Conservation (phyloP, 768 basidiomycete species). For the Rhodotorula babjevae region DNA sequence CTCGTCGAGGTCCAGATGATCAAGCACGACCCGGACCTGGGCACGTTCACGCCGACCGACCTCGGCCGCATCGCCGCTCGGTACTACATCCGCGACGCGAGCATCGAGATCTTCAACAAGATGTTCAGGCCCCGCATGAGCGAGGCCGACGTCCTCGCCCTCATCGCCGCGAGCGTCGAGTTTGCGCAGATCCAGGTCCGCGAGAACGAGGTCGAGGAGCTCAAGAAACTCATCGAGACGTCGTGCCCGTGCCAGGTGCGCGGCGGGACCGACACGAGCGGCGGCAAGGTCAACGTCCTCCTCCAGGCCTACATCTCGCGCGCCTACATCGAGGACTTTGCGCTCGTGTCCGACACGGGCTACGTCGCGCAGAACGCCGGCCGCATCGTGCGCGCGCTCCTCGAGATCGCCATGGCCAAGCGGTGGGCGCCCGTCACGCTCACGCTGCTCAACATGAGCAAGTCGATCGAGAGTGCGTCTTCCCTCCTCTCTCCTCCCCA, state of each 20-base stretch:
- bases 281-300: conserved; percentile 89
- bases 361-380: conserved; percentile 93
- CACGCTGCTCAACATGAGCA: conserved; percentile 82
- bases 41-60: conserved; percentile 71
- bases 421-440: conserved; percentile 81
- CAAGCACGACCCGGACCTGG: conserved; percentile 59
- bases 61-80: conserved; percentile 93
- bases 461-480: conserved; percentile 48
- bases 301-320: conserved; percentile 84
- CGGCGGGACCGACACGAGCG: conserved; percentile 63
- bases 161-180: conserved; percentile 90
- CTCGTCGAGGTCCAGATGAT: conserved; percentile 77
- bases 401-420: conserved; percentile 87
- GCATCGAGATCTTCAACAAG: conserved; percentile 79
- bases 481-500: not conserved
- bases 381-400: conserved; percentile 85
- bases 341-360: conserved; percentile 86
- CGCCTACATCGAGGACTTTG: conserved; percentile 82
- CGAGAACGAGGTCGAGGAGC: conserved; percentile 79
- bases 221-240: conserved; percentile 62
- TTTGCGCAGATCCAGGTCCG: conserved; percentile 93
- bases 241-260: conserved; percentile 71
- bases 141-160: conserved; percentile 80
- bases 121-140: conserved; percentile 75
- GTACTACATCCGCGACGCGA: conserved; percentile 83